A percentile compares a stretch with the other conserved stretches of the same genome.
These are phyloP conservation scores for Malassezia brasiliensis DNA, from an alignment of 1,284 basidiomycete species.

Conservation along the genomic window DNA sequence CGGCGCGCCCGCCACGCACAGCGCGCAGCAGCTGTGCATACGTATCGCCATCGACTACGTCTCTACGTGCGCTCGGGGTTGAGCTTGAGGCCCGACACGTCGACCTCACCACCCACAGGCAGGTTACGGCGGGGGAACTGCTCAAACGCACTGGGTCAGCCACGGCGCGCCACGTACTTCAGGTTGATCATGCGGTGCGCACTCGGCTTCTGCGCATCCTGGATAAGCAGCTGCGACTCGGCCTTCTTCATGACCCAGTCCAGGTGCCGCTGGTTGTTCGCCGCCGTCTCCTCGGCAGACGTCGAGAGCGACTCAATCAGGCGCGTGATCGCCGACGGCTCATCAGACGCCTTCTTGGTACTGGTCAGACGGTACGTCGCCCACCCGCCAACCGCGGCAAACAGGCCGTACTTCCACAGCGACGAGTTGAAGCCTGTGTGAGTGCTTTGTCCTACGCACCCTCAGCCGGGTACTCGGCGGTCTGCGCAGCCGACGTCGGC, in stretches of 20 bases:
- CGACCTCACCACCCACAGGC: constrained; percentile 9
- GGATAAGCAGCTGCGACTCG: constrained; percentile 16
- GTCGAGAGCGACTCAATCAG: constrained; percentile 6
- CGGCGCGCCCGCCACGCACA: background rate
- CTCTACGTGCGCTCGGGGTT: constrained; percentile 15
- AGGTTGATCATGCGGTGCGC: constrained; percentile 13
- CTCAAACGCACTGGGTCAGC: constrained; percentile 11
- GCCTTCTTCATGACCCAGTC: constrained; percentile 14
- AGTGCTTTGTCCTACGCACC: constrained; percentile 2
- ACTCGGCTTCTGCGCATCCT: constrained; percentile 16
- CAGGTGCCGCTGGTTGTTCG: constrained; percentile 12
- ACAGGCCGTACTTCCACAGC: constrained; percentile 6
- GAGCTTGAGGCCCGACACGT: constrained; percentile 9
- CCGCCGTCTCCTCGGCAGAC: background rate
- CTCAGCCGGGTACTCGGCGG: constrained; percentile 15
- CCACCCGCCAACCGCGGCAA: background rate
- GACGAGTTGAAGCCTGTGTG: constrained; percentile 15
- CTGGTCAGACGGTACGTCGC: background rate
- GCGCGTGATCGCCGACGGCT: constrained; percentile 2
- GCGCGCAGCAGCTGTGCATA: background rate
- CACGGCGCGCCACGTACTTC: constrained; percentile 5
- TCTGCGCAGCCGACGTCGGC: constrained; percentile 14
- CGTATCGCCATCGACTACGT: background rate
- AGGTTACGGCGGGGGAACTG: constrained; percentile 15
- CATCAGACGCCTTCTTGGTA: background rate